These are phyloP conservation scores for Mycena capillaripes DNA, from an alignment of 768 basidiomycete species.

Conservation along the genomic window DNA sequence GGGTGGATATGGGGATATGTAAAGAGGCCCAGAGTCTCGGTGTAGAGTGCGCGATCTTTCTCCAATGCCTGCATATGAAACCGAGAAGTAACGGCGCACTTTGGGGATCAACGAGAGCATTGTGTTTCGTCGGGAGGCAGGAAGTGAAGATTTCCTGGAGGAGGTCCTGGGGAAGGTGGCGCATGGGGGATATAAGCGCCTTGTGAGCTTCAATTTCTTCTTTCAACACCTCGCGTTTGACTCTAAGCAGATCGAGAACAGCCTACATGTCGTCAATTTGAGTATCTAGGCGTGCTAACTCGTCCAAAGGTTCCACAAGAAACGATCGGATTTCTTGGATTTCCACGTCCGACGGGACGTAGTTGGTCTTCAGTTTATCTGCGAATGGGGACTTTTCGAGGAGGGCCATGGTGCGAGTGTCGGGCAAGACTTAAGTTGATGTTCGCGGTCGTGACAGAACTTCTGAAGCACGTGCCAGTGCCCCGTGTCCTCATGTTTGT, in stretches of 20 bases:
- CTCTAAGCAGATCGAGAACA: not conserved
- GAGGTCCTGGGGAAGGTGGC: conserved; percentile 13
- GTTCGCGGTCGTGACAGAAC: too few species aligned
- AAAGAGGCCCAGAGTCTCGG: conserved; percentile 6
- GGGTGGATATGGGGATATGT: too few species aligned
- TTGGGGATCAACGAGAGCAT: not conserved
- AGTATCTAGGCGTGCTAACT: not conserved
- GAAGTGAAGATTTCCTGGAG: conserved; percentile 25
- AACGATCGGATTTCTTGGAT: not conserved
- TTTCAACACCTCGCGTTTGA: not conserved
- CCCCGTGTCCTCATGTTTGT: too few species aligned
- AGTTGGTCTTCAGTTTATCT: conserved; percentile 8
- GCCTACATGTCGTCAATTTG: conserved; percentile 1
- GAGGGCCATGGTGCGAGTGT: not conserved
- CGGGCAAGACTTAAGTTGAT: not conserved
- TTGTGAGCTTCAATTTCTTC: not conserved
- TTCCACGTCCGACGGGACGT: conserved; percentile 10
- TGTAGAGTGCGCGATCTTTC: not conserved
- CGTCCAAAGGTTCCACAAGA: not conserved
- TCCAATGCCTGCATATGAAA: conserved; percentile 6
- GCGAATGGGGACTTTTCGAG: not conserved
- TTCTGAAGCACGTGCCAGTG: too few species aligned
- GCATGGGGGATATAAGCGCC: conserved; percentile 21
- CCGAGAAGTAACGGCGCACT: conserved; percentile 5
- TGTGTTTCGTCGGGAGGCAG: conserved; percentile 10